Conservation (phyloP, 257 asterid genomes). For the Jasminum sambac region DNA sequence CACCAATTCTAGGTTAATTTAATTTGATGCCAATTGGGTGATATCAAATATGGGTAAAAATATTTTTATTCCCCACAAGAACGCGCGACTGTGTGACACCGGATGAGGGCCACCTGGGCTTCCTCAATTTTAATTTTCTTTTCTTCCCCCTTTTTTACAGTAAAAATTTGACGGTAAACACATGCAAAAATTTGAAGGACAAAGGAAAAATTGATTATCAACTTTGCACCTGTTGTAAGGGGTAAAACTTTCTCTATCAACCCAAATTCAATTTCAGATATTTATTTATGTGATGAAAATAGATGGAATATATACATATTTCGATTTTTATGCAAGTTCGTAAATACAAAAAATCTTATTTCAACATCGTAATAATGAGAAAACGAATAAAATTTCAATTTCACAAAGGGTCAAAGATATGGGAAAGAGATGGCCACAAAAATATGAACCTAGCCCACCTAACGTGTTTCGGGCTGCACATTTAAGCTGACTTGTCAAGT, state of each 20-base stretch:
- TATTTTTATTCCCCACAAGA: constrained; percentile 21
- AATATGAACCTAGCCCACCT: constrained; percentile 13
- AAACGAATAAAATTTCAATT: neutral
- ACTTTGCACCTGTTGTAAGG: neutral
- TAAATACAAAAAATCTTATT: neutral
- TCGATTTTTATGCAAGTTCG: neutral
- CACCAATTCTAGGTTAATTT: constrained; percentile 17
- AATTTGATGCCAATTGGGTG: constrained; percentile 32
- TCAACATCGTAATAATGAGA: neutral
- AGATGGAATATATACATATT: neutral
- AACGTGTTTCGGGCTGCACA: neutral
- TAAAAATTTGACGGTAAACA: too few relatives aligned
- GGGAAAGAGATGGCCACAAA: neutral
- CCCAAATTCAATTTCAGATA: too few relatives aligned
- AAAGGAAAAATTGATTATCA: neutral
- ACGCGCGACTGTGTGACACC: constrained; percentile 33
- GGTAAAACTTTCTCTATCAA: neutral
- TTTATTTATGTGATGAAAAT: too few relatives aligned
- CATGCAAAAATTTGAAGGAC: too few relatives aligned
- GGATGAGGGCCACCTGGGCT: constrained; percentile 29
- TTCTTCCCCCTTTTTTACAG: neutral
- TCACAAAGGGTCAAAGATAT: neutral
- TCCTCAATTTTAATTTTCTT: neutral
- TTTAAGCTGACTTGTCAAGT: constrained; percentile 21
- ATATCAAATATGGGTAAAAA: constrained; percentile 23